Conservation (phyloP, 805 yeast species). For the Suhomyces sp. region DNA sequence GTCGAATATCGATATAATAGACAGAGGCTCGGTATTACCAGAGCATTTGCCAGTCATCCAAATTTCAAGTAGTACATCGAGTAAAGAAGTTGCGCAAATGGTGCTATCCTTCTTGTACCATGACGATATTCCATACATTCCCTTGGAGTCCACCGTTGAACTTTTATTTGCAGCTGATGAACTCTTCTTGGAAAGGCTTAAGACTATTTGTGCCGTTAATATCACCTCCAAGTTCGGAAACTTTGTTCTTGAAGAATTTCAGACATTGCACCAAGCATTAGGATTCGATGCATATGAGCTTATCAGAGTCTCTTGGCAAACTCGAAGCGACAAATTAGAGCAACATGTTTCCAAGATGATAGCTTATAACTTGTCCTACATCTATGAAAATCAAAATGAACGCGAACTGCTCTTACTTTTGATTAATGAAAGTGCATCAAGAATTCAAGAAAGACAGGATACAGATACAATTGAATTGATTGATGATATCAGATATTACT, state of each 20-base stretch:
- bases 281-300: slow-evolving; percentile 53
- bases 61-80: slow-evolving; percentile 21
- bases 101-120: slow-evolving; percentile 57
- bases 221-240: slow-evolving; percentile 33
- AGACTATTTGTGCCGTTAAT: slow-evolving; percentile 58
- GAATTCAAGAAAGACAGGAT: slow-evolving; percentile 63
- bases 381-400: slow-evolving; percentile 36
- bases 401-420: slow-evolving; percentile 17
- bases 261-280: slow-evolving; percentile 15
- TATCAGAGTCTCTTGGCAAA: slow-evolving; percentile 65
- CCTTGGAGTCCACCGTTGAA: slow-evolving; percentile 52
- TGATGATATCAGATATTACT: slow-evolving; percentile 72
- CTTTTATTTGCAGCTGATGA: slow-evolving; percentile 59
- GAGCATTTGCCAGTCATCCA: slow-evolving; percentile 28
- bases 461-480: slow-evolving; percentile 78
- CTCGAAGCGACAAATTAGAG: slow-evolving; percentile 63
- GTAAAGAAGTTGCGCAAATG: slow-evolving; percentile 43
- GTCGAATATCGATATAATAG: slow-evolving; percentile 17
- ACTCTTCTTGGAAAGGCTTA: slow-evolving; percentile 59
- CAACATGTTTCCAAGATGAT: slow-evolving; percentile 58
- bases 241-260: slow-evolving; percentile 20
- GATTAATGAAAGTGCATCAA: slow-evolving; percentile 47
- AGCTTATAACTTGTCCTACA: slow-evolving; percentile 45
- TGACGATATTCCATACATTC: slow-evolving; percentile 52
- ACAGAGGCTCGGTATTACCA: slow-evolving; percentile 10